Conservation (phyloP, 106 monocot genomes). For the Allium sativum region DNA sequence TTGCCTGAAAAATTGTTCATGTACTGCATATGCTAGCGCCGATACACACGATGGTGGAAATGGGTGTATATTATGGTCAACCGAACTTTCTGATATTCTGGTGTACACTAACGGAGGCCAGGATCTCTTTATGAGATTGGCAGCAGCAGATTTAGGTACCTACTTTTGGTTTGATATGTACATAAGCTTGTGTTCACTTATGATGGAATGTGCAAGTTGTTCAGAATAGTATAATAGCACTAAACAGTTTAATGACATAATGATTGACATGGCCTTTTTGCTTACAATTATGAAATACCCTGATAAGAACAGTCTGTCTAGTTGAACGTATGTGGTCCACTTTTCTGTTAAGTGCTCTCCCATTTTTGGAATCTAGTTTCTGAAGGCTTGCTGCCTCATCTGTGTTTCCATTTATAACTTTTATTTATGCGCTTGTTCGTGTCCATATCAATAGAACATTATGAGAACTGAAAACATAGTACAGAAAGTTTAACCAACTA, state of each 20-base stretch:
- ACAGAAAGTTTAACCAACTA: too few species aligned
- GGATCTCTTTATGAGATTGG: constrained; percentile 21
- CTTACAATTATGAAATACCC: neutral
- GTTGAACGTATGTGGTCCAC: too few species aligned
- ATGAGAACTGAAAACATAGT: too few species aligned
- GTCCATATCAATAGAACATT: too few species aligned
- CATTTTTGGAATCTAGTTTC: too few species aligned
- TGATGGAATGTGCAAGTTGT: neutral
- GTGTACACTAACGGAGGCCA: constrained; percentile 11
- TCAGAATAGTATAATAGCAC: constrained; percentile 29
- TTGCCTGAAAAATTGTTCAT: constrained; percentile 48
- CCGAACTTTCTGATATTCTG: constrained; percentile 25
- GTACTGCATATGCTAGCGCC: constrained; percentile 37
- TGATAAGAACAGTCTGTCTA: too few species aligned
- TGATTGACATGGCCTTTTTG: too few species aligned
- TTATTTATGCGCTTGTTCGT: too few species aligned
- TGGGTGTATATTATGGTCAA: constrained; percentile 50
- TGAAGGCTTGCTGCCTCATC: too few species aligned
- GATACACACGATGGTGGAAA: constrained; percentile 12
- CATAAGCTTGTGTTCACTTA: too few species aligned
- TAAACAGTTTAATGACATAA: neutral
- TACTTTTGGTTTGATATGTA: neutral
- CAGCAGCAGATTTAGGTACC: constrained; percentile 26
- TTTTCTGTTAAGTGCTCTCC: too few species aligned
- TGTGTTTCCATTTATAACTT: too few species aligned